A percentile compares a stretch with the other conserved stretches of the same genome.
These are phyloP conservation scores for Penicillium expansum DNA, from an alignment of 2,329 filamentous ascomycete species.

Conservation along the genomic window DNA sequence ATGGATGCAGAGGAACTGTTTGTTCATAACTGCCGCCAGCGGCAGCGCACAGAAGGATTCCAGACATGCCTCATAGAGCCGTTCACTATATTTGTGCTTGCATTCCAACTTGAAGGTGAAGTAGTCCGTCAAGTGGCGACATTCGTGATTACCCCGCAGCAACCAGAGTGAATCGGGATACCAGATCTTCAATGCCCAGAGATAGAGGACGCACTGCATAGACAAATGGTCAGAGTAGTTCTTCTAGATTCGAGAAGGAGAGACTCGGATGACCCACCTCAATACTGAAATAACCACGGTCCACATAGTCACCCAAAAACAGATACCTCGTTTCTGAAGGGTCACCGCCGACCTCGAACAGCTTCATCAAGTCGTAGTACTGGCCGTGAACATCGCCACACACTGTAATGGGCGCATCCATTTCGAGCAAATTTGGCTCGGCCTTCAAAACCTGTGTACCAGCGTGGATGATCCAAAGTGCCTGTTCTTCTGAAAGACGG, in stretches of 20 bases:
- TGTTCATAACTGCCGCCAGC: slow-evolving; percentile 97
- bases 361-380: slow-evolving; percentile 99
- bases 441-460: slow-evolving; percentile 83
- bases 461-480: slow-evolving; percentile 86
- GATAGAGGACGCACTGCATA: slow-evolving; percentile 81
- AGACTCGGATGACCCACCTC: slow-evolving; percentile 55
- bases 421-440: slow-evolving; percentile 95
- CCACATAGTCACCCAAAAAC: slow-evolving; percentile 96
- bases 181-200: slow-evolving; percentile 98
- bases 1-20: slow-evolving; percentile 98
- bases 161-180: slow-evolving; percentile 97
- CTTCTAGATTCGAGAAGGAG: background rate
- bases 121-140: slow-evolving; percentile 97
- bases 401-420: slow-evolving; percentile 98
- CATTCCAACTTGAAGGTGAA: slow-evolving; percentile 99
- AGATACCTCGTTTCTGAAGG: slow-evolving; percentile 94
- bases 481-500: slow-evolving; percentile 93
- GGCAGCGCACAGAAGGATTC: slow-evolving; percentile 95
- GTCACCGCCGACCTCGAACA: slow-evolving; percentile 97
- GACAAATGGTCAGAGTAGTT: slow-evolving; percentile 9
- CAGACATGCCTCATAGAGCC: slow-evolving; percentile 95
- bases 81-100: slow-evolving; percentile 99
- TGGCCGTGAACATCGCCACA: slow-evolving; percentile 98
- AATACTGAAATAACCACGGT: slow-evolving; percentile 97
- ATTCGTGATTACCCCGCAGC: slow-evolving; percentile 96